phyloP scores from a whole-genome alignment of 2,329 filamentous ascomycete genomes.

The Dryadomyces quercivorus region DNA sequence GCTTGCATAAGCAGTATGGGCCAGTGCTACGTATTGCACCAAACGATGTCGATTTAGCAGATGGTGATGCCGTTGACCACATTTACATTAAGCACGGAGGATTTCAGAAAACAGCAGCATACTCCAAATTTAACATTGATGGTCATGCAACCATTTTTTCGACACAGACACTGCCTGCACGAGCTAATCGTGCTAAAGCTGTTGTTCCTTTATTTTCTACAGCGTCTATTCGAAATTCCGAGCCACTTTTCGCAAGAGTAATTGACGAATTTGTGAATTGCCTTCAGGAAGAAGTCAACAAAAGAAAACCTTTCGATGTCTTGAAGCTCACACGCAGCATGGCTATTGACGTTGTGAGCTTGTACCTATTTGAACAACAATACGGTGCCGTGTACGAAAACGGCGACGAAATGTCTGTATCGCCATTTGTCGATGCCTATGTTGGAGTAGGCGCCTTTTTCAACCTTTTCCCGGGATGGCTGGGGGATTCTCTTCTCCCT shows the following conservation, averaged over 20 bases:
- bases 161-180: background rate
- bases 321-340: slow-evolving; percentile 3
- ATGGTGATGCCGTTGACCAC: slow-evolving; percentile 4
- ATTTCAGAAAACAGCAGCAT: slow-evolving; percentile 6
- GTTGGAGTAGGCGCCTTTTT: slow-evolving; percentile 10
- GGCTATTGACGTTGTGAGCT: slow-evolving; percentile 8
- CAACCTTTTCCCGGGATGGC: slow-evolving; percentile 5
- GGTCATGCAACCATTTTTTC: slow-evolving; percentile 8
- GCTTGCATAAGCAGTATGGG: slow-evolving; percentile 9
- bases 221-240: background rate
- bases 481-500: slow-evolving; percentile 2
- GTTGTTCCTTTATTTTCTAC: slow-evolving; percentile 5
- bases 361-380: slow-evolving; percentile 6
- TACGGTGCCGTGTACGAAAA: slow-evolving; percentile 4
- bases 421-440: slow-evolving; percentile 9
- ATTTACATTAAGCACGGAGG: slow-evolving; percentile 8
- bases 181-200: background rate
- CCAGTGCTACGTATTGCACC: slow-evolving; percentile 9
- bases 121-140: slow-evolving; percentile 7
- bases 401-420: slow-evolving; percentile 4
- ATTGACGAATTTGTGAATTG: slow-evolving; percentile 1
- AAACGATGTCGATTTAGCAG: slow-evolving; percentile 8
- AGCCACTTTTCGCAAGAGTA: background rate
- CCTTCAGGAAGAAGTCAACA: background rate
- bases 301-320: slow-evolving; percentile 1